Conservation (phyloP, 768 basidiomycete genomes). For the Tricholoma matsutake region DNA sequence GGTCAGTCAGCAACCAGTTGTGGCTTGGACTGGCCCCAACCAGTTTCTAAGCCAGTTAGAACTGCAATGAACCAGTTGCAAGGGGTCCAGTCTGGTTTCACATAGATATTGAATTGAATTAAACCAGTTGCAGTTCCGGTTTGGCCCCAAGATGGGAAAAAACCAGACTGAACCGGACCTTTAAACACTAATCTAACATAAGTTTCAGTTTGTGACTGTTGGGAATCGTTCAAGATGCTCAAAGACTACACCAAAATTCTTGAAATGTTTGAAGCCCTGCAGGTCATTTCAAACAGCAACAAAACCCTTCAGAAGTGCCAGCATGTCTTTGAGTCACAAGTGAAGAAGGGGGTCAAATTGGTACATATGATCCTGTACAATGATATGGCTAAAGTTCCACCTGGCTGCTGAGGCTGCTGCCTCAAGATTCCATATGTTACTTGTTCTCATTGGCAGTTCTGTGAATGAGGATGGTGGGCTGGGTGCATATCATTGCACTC, state of each 20-base stretch:
- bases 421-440: background rate
- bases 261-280: background rate
- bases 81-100: no score
- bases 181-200: background rate
- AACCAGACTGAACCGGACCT: no score
- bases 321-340: background rate
- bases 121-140: no score
- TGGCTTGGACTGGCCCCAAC: no score
- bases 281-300: slow-evolving; percentile 1
- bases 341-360: background rate
- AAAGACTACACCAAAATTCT: background rate
- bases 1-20: no score
- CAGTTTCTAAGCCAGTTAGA: no score
- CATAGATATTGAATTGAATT: no score
- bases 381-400: slow-evolving; percentile 1
- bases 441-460: background rate
- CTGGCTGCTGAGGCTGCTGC: background rate
- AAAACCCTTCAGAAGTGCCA: background rate
- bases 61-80: no score
- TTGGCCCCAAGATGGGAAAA: no score
- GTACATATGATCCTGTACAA: background rate
- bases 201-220: background rate
- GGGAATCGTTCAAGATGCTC: slow-evolving; percentile 1
- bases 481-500: slow-evolving; percentile 1
- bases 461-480: background rate